A percentile compares a stretch with the other conserved stretches of the same genome.
phyloP scores from a whole-genome alignment of 1,139 yeast species.

The Kluyveromyces sp. region DNA sequence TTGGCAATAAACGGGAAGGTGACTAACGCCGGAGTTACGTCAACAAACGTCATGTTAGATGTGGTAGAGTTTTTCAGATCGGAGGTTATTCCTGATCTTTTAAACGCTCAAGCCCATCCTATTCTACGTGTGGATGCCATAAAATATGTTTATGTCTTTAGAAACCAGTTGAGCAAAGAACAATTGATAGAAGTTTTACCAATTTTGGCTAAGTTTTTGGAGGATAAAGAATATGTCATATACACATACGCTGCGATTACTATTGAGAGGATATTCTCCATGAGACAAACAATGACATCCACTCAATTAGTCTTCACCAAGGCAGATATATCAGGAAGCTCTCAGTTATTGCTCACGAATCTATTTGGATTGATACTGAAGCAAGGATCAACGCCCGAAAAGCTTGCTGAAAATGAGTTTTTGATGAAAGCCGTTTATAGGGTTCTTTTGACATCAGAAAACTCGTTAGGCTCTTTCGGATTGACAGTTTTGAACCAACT shows the following conservation, averaged over 20 bases:
- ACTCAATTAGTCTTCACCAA: slow-evolving; percentile 58
- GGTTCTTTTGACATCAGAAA: slow-evolving; percentile 69
- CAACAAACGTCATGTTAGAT: slow-evolving; percentile 77
- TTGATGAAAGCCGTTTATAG: slow-evolving; percentile 86
- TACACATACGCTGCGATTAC: slow-evolving; percentile 93
- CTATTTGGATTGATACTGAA: slow-evolving; percentile 60
- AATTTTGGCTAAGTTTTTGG: slow-evolving; percentile 62
- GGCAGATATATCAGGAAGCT: slow-evolving; percentile 55
- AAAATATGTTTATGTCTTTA: slow-evolving; percentile 78
- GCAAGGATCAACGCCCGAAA: slow-evolving; percentile 67
- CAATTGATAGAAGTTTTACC: slow-evolving; percentile 79
- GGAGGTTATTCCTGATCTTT: slow-evolving; percentile 75
- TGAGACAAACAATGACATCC: slow-evolving; percentile 50
- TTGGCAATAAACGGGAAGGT: slow-evolving; percentile 86
- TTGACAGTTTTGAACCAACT: slow-evolving; percentile 53
- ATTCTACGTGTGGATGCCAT: slow-evolving; percentile 88
- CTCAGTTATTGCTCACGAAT: slow-evolving; percentile 50
- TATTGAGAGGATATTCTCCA: slow-evolving; percentile 76
- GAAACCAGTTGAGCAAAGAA: slow-evolving; percentile 85
- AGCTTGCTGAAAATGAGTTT: slow-evolving; percentile 90
- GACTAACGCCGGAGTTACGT: slow-evolving; percentile 80
- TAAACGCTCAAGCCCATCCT: slow-evolving; percentile 48
- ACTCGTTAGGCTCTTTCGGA: slow-evolving; percentile 41
- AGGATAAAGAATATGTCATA: slow-evolving; percentile 63
- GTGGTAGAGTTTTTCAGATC: slow-evolving; percentile 78